Conservation (phyloP, 176 grass and related monocot species). For the Musa itinerans region DNA sequence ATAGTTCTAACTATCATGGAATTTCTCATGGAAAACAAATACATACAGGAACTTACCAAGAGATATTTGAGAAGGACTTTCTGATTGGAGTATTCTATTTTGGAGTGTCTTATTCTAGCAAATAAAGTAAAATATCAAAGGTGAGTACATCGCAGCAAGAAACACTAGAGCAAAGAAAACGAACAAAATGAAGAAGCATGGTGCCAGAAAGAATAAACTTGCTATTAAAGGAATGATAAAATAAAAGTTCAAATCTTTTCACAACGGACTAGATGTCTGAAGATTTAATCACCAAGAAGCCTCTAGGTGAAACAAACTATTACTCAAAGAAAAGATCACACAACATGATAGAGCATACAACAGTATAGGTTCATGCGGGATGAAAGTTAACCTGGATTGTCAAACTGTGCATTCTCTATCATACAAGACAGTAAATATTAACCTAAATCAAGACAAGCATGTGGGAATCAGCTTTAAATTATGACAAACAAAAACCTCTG, state of each 20-base stretch:
- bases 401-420: neutral
- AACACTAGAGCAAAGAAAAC: neutral
- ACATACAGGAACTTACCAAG: slow-evolving; percentile 23
- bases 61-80: slow-evolving; percentile 20
- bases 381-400: neutral
- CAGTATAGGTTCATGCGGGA: neutral
- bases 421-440: neutral
- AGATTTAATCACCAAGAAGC: neutral
- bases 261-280: neutral
- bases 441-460: neutral
- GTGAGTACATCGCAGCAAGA: neutral
- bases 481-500: neutral
- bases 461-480: neutral
- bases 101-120: slow-evolving; percentile 43
- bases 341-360: neutral
- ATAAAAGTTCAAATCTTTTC: neutral
- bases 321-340: neutral
- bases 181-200: neutral
- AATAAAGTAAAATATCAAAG: slow-evolving; percentile 16
- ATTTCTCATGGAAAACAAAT: neutral
- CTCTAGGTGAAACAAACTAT: neutral
- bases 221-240: neutral
- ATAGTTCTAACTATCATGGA: neutral
- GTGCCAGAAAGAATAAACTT: neutral
- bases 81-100: slow-evolving; percentile 32